Base-by-base conservation (phyloP, 2,329 filamentous ascomycete genomes). In the Scedosporium apiospermum region DNA sequence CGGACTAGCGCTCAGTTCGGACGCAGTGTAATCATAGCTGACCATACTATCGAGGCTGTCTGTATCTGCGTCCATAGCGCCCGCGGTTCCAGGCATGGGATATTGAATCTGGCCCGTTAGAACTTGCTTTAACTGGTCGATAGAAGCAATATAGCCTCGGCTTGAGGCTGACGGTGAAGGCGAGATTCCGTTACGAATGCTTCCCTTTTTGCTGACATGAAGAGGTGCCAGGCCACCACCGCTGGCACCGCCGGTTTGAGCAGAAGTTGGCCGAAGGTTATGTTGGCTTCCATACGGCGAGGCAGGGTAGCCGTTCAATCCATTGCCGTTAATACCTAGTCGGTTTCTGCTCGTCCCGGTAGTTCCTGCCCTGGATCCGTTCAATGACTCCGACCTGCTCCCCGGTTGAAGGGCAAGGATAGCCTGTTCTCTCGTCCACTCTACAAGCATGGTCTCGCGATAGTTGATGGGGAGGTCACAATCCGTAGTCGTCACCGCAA, bases 351-450 rank as follows among this genome's bases (percentile, higher is more conserved):
- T 76, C 12, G 80, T 82, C 18, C 72, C 79, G 62, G 78, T 80
- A 10, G 84, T 89, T 51, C 84, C 88, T 1, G 83, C 81, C 65
- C 84, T 86, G 2, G 91, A 96, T 23, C 91, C 91, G 62, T 80
- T 89, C 62, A 96, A 77, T 3, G 91, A 96, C 12, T 84, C 83
- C 0, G 89, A 85, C 68, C 88, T 90, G 68, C 87, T 87, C 59
- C 80, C 83, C 62, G 89, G 85, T 64, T 89, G 85, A 58, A 90
- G 81, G 44, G 84, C 80, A 10, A 87, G 83, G 61, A 95, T 77
- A 38, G 89, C 89, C 14, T 79, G 76, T 23, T 96, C 92, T 69
- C 87, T 87, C 46, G 86, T 88, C 93, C 93, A 97, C 58, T 90
- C 84, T 21, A 83, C 79, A 63, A 91, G 77, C 83, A 97, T 90